phyloP scores from a whole-genome alignment of 2,329 filamentous ascomycete genomes.

The Talaromyces albobiverticillius region DNA sequence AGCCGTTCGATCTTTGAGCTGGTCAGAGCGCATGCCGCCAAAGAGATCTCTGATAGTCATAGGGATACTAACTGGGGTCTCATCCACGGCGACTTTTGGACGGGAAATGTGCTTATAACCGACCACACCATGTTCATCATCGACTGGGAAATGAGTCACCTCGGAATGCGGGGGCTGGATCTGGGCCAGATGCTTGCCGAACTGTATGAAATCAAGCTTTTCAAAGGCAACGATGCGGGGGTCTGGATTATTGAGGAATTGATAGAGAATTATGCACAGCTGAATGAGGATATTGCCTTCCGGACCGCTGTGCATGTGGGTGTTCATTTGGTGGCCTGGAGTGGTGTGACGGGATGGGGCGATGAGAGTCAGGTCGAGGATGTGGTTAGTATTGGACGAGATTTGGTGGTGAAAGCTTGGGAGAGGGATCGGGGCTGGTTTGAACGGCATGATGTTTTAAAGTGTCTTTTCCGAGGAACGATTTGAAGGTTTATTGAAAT shows the following conservation, averaged over 20 bases:
- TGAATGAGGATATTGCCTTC: slow-evolving; percentile 2
- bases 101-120: slow-evolving; percentile 9
- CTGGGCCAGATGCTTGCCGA: slow-evolving; percentile 11
- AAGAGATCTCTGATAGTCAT: not conserved
- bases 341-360: slow-evolving; percentile 9
- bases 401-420: slow-evolving; percentile 9
- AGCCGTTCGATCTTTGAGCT: slow-evolving; percentile 7
- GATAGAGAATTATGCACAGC: not conserved
- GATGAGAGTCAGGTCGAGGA: not conserved
- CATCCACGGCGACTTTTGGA: slow-evolving; percentile 15
- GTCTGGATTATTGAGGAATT: slow-evolving; percentile 9
- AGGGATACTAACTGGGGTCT: not conserved
- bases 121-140: slow-evolving; percentile 4
- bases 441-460: not conserved
- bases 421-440: slow-evolving; percentile 11
- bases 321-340: slow-evolving; percentile 15
- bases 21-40: slow-evolving; percentile 1
- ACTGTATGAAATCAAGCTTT: slow-evolving; percentile 10
- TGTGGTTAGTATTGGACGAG: slow-evolving; percentile 6
- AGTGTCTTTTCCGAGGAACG: not conserved
- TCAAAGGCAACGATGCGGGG: slow-evolving; percentile 3
- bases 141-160: slow-evolving; percentile 13
- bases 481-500: too few species aligned
- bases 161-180: slow-evolving; percentile 10
- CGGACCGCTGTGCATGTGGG: slow-evolving; percentile 10